Conservation (phyloP, 2,329 filamentous ascomycete genomes). For the Colletotrichum cordylinicola region DNA sequence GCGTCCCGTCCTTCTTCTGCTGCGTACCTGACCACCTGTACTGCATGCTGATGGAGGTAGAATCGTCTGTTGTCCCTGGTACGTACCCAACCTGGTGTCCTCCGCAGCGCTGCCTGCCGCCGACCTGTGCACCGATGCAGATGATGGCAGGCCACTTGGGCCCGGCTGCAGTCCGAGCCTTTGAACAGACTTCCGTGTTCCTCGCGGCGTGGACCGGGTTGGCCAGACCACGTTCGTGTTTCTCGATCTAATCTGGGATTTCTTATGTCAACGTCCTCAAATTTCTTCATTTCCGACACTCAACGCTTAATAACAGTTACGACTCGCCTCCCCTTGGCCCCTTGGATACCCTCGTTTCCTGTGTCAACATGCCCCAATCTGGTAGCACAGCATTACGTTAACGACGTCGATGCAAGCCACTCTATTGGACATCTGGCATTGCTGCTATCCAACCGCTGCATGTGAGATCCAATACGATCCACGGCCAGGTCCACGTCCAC, state of each 20-base stretch:
- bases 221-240: not conserved
- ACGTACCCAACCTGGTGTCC: not conserved
- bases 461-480: slow-evolving; percentile 21
- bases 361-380: not conserved
- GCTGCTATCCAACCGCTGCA: not conserved
- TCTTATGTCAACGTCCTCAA: slow-evolving; percentile 10
- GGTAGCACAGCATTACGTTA: slow-evolving; percentile 14
- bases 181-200: not conserved
- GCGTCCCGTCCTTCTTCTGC: not conserved
- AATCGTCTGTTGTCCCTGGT: not conserved
- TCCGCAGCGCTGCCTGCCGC: not conserved
- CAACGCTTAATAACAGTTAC: not conserved
- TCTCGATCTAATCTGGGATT: not conserved
- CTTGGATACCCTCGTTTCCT: not conserved
- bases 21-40: not conserved
- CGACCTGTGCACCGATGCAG: not conserved
- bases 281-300: not conserved
- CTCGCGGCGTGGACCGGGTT: not conserved
- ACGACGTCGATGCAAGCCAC: slow-evolving; percentile 6
- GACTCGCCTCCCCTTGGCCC: not conserved
- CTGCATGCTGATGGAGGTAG: too few species aligned
- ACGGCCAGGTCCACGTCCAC: not conserved
- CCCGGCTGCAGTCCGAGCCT: slow-evolving; percentile 1
- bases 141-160: not conserved
- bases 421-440: slow-evolving; percentile 10